Percentiles rank a stretch among this genome's conserved stretches.
These are phyloP conservation scores for Quercus engelmannii DNA, from an alignment of 306 rosid genomes.

Conservation along the genomic window DNA sequence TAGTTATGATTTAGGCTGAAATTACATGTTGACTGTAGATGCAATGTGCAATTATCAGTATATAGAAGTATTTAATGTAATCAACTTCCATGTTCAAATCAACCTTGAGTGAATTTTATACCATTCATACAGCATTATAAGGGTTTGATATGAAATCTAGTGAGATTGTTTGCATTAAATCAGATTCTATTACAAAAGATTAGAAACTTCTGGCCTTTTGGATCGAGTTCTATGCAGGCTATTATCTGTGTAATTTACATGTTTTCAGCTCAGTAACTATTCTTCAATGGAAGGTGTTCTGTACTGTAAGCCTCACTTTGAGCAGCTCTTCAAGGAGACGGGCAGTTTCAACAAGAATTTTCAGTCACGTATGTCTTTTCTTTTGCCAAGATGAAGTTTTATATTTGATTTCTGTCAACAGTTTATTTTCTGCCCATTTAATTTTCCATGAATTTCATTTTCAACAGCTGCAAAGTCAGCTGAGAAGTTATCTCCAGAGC, in stretches of 20 bases:
- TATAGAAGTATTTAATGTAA: neutral
- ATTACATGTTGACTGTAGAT: neutral
- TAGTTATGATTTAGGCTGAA: neutral
- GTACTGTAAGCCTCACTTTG: slow-evolving; percentile 90
- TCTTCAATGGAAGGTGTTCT: slow-evolving; percentile 97
- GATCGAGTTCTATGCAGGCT: slow-evolving; percentile 1
- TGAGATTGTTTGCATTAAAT: neutral
- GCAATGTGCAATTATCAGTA: neutral
- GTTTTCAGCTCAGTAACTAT: slow-evolving; percentile 83
- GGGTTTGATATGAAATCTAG: neutral
- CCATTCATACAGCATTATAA: neutral
- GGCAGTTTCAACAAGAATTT: slow-evolving; percentile 85
- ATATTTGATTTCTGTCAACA: slow-evolving; percentile 2
- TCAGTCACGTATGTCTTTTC: slow-evolving; percentile 61
- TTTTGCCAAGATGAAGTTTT: slow-evolving; percentile 12
- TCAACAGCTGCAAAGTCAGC: slow-evolving; percentile 82
- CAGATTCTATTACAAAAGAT: neutral
- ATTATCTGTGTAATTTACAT: slow-evolving; percentile 11
- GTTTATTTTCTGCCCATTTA: slow-evolving; percentile 21
- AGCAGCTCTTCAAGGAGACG: slow-evolving; percentile 91
- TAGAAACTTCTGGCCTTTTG: slow-evolving; percentile 9
- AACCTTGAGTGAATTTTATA: neutral
- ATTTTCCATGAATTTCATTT: slow-evolving; percentile 37
- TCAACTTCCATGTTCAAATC: neutral
- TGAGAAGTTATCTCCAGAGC: slow-evolving; percentile 72